Conservation (phyloP, 78 protist genomes). For the Bigelowiella natans region DNA sequence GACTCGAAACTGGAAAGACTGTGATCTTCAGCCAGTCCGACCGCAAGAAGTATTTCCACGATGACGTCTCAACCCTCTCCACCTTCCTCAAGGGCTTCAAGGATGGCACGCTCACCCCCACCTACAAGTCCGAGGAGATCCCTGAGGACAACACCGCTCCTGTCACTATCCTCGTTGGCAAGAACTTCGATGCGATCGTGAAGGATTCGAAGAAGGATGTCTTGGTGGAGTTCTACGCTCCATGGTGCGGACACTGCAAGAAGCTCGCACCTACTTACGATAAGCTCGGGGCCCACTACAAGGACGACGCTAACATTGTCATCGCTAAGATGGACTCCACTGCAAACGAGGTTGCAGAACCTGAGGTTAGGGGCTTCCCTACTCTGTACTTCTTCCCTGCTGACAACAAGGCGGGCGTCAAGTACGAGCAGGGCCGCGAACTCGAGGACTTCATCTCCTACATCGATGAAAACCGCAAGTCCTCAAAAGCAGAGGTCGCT, state of each 20-base stretch:
- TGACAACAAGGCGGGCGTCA: background rate
- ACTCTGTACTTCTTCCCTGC: background rate
- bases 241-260: conserved; percentile 15
- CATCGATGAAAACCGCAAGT: background rate
- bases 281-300: background rate
- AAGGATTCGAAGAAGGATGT: background rate
- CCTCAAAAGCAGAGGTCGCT: background rate
- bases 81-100: background rate
- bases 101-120: background rate
- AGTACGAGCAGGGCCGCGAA: conserved; percentile 3
- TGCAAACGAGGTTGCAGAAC: background rate
- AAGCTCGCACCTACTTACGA: background rate
- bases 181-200: background rate
- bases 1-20: background rate
- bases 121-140: background rate
- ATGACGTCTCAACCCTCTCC: background rate
- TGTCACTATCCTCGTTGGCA: background rate
- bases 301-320: background rate
- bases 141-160: background rate
- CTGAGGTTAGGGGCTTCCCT: conserved; percentile 7
- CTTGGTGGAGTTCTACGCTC: conserved; percentile 4
- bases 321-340: conserved; percentile 6
- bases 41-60: background rate
- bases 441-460: background rate
- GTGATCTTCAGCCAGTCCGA: background rate